These are phyloP conservation scores for Saccharum spontaneum DNA, from an alignment of 176 grass and related monocot genomes.

Conservation along the genomic window DNA sequence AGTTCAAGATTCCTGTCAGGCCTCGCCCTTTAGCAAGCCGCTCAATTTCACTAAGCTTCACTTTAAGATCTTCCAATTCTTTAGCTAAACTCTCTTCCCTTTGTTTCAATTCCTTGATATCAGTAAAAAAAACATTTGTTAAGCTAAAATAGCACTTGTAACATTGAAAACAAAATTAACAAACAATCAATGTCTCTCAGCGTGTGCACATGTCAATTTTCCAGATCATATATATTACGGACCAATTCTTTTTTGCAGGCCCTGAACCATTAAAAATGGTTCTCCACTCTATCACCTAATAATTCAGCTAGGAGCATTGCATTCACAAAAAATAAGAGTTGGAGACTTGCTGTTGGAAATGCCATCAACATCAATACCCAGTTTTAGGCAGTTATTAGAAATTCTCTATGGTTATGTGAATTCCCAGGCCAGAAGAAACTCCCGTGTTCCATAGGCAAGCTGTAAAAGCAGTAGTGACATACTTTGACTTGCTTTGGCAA, in stretches of 20 bases:
- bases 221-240: not conserved
- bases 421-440: not conserved
- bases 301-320: not conserved
- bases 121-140: constrained; percentile 37
- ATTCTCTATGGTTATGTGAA: not conserved
- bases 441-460: not conserved
- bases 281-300: not conserved
- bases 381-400: not conserved
- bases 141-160: constrained; percentile 8
- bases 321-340: not conserved
- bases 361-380: not conserved
- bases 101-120: constrained; percentile 57
- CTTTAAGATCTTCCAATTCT: constrained; percentile 67
- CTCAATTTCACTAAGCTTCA: constrained; percentile 74
- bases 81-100: constrained; percentile 61
- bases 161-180: constrained; percentile 8
- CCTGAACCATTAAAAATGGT: not conserved
- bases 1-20: constrained; percentile 70
- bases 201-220: not conserved
- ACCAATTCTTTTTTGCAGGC: not conserved
- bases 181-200: not conserved
- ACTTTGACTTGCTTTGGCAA: not conserved
- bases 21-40: constrained; percentile 60
- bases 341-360: not conserved
- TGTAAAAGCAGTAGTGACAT: not conserved